phyloP scores from a whole-genome alignment of 345 rosid species.

The Cochlearia excelsa region DNA sequence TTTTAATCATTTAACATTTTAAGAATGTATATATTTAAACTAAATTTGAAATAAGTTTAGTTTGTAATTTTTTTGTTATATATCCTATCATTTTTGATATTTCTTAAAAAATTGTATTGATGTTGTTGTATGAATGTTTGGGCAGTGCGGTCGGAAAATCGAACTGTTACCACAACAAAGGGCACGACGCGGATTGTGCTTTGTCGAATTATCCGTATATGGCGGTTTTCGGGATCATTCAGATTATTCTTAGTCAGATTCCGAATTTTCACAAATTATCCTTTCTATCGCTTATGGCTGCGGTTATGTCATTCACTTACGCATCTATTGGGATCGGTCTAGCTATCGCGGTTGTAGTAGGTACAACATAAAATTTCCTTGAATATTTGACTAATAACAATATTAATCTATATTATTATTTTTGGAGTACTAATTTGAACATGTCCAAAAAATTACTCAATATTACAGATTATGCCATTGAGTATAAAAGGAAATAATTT shows the following conservation, averaged over 20 bases:
- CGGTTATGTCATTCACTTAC: conserved; percentile 89
- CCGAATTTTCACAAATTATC: conserved; percentile 85
- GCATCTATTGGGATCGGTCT: conserved; percentile 75
- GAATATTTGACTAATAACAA: no score
- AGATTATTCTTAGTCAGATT: conserved; percentile 73
- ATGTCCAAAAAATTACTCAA: no score
- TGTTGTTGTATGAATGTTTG: conserved; percentile 7
- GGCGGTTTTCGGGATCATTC: conserved; percentile 62
- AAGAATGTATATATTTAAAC: no score
- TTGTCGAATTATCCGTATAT: conserved; percentile 57
- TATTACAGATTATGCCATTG: no score
- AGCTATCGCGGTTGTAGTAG: conserved; percentile 52
- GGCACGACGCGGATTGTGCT: conserved; percentile 49
- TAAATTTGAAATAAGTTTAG: no score
- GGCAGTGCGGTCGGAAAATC: conserved; percentile 73
- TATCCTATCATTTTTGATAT: no score
- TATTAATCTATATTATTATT: no score
- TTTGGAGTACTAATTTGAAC: no score
- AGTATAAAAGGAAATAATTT: no score
- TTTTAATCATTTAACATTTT: no score
- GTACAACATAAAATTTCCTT: conserved; percentile 7
- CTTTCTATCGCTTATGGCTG: conserved; percentile 75
- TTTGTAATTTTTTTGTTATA: no score
- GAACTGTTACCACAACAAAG: conserved; percentile 68
- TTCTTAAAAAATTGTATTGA: neutral